phyloP scores from a whole-genome alignment of 345 rosid genomes.

The Citrus reticulata region DNA sequence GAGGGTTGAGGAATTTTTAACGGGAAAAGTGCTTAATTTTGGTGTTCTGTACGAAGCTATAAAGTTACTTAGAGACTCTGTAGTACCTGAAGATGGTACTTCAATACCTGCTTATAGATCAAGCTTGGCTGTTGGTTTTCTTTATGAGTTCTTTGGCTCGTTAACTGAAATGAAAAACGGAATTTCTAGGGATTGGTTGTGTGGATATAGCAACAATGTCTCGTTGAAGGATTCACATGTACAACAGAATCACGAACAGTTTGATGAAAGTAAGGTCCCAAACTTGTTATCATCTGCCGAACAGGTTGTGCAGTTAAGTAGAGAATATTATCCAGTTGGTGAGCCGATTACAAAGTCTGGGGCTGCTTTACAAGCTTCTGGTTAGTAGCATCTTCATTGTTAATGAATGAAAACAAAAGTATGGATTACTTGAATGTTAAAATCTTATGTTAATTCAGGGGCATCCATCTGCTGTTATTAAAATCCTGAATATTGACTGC shows the following conservation, averaged over 20 bases:
- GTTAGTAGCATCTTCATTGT: constrained; percentile 38
- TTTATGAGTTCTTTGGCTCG: constrained; percentile 58
- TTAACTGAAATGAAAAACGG: constrained; percentile 22
- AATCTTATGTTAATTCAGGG: background rate
- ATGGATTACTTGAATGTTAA: background rate
- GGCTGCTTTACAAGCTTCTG: constrained; percentile 82
- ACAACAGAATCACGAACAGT: constrained; percentile 9
- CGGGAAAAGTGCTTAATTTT: constrained; percentile 46
- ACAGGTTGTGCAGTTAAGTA: constrained; percentile 51
- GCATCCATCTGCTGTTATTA: background rate
- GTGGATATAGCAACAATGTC: constrained; percentile 10
- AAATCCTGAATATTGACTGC: background rate
- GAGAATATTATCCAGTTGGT: constrained; percentile 65
- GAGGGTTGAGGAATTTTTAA: constrained; percentile 53
- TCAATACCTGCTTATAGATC: constrained; percentile 46
- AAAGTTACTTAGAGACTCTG: constrained; percentile 37
- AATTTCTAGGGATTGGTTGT: constrained; percentile 1
- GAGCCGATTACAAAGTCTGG: constrained; percentile 56
- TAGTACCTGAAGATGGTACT: constrained; percentile 56
- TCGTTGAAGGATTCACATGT: constrained; percentile 8
- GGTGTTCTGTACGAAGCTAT: constrained; percentile 54
- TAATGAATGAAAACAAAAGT: background rate
- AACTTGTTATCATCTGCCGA: constrained; percentile 52
- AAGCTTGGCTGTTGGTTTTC: constrained; percentile 77
- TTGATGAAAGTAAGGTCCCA: constrained; percentile 19